Evolutionary conservation across 768 basidiomycete species (phyloP), one percentile per base, ranked within the genome.

Genomic region (Cubamyces lactineus): DNA sequence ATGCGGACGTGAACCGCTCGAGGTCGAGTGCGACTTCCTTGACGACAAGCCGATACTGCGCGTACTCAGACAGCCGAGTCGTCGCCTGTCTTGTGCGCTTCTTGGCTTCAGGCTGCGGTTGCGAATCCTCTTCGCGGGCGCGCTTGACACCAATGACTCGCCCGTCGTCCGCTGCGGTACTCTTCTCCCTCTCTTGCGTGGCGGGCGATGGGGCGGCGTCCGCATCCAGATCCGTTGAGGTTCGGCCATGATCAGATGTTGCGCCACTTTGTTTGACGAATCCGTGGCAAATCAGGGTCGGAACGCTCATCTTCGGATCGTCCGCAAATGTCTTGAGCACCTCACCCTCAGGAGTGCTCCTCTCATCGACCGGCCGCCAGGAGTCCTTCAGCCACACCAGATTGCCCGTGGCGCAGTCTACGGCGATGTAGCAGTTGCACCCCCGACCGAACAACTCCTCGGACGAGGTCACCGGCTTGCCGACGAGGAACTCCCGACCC

Each of bases 1-100:
- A 45, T 5, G 24, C 23, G 42, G 28, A 46, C 9, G 23, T 39
- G 42, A 52, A 51, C 2, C 21, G 2, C 28, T 34, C 28, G 3
- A 60, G 41, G 21, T 51, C 50, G 3, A 41, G 16, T 9, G 41
- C 38, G 23, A 60, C 42, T 28, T 60, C 50, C 45, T 60, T 53
- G 11, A 60, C 42, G 2, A 47, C 59, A 16, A 60, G 41, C 6
- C 59, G 51, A 39, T 60, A 60, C n/a, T 60, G 51, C 21, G 34
- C 24, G 41, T 38, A 52, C n/a, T 19, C 7, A 15, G 52, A 40
- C 40, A 42, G 7, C 21, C 16, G 24, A 5, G 39, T 1, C 13
- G 13, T 24, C 21, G 17, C 52, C 21, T 7, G 11, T 17, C 52
- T 23, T 4, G 51, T 12, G 2, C 38, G 17, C 40, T 42, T 42